phyloP scores from a whole-genome alignment of 2,329 filamentous ascomycete genomes.

The Neocucurbitaria cava region DNA sequence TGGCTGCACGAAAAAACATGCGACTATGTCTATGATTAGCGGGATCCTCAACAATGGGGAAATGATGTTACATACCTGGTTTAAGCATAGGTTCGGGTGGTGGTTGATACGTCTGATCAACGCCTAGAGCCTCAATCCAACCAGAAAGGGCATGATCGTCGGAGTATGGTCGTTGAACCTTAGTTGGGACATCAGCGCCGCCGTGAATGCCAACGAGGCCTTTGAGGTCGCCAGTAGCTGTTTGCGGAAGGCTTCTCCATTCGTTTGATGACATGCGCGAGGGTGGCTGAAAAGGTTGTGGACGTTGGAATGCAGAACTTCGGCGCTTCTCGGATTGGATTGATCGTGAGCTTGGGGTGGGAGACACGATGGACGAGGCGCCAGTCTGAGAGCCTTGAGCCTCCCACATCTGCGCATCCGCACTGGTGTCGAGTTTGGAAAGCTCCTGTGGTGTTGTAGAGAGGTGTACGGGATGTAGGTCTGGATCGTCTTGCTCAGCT shows the following conservation, averaged over 20 bases:
- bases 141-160: conserved; percentile 72
- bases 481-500: conserved; percentile 79
- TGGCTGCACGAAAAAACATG: conserved; percentile 84
- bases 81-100: conserved; percentile 75
- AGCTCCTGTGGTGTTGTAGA: conserved; percentile 71
- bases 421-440: conserved; percentile 56
- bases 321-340: conserved; percentile 50
- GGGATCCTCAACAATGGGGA: neutral
- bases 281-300: conserved; percentile 51
- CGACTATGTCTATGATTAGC: conserved; percentile 63
- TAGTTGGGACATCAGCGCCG: conserved; percentile 62
- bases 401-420: conserved; percentile 57
- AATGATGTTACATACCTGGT: conserved; percentile 57
- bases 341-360: conserved; percentile 57
- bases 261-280: conserved; percentile 57
- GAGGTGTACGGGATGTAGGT: conserved; percentile 77
- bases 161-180: conserved; percentile 63
- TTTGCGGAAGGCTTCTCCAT: conserved; percentile 66
- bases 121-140: conserved; percentile 90
- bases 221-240: conserved; percentile 59
- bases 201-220: conserved; percentile 51
- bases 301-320: conserved; percentile 53
- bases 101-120: conserved; percentile 85
- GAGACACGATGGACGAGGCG: conserved; percentile 62
- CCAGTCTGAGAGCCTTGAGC: conserved; percentile 60